Conservation (phyloP, 768 basidiomycete genomes). For the Amanita jacksonii region DNA sequence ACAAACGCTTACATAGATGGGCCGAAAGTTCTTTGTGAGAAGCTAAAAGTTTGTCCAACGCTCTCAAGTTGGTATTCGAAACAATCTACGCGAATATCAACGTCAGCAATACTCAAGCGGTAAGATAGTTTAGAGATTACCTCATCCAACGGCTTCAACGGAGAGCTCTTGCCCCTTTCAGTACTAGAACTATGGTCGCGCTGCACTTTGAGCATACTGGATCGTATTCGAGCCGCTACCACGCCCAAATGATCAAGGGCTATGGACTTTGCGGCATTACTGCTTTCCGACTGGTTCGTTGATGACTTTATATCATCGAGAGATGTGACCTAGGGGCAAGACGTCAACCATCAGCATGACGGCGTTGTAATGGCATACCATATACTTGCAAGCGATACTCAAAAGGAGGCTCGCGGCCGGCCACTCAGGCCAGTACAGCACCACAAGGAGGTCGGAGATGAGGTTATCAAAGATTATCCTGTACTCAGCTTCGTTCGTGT, state of each 20-base stretch:
- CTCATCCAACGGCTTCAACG: slow-evolving; percentile 61
- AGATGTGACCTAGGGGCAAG: slow-evolving; percentile 81
- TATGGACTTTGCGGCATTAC: slow-evolving; percentile 79
- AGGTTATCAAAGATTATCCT: slow-evolving; percentile 87
- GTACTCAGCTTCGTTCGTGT: slow-evolving; percentile 91
- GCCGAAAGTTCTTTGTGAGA: slow-evolving; percentile 57
- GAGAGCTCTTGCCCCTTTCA: slow-evolving; percentile 23
- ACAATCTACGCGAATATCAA: slow-evolving; percentile 33
- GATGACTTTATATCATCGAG: slow-evolving; percentile 74
- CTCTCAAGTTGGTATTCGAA: slow-evolving; percentile 35
- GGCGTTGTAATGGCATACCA: slow-evolving; percentile 41
- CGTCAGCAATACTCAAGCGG: background rate
- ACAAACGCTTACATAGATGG: slow-evolving; percentile 61
- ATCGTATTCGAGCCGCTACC: slow-evolving; percentile 77
- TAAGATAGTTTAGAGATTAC: slow-evolving; percentile 23
- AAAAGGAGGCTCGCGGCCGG: slow-evolving; percentile 83
- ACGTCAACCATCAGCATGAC: too few species aligned
- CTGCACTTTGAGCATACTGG: slow-evolving; percentile 42
- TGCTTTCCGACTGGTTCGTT: slow-evolving; percentile 43
- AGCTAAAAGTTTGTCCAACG: slow-evolving; percentile 47
- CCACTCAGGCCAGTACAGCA: slow-evolving; percentile 96
- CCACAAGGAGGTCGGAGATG: slow-evolving; percentile 77
- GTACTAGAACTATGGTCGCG: slow-evolving; percentile 7
- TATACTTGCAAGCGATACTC: slow-evolving; percentile 70
- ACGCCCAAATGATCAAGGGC: slow-evolving; percentile 90